A percentile compares a stretch with the other conserved stretches of the same genome.
These are phyloP conservation scores for Exophiala dermatitidis DNA, from an alignment of 2,329 filamentous ascomycete species.

Conservation along the genomic window DNA sequence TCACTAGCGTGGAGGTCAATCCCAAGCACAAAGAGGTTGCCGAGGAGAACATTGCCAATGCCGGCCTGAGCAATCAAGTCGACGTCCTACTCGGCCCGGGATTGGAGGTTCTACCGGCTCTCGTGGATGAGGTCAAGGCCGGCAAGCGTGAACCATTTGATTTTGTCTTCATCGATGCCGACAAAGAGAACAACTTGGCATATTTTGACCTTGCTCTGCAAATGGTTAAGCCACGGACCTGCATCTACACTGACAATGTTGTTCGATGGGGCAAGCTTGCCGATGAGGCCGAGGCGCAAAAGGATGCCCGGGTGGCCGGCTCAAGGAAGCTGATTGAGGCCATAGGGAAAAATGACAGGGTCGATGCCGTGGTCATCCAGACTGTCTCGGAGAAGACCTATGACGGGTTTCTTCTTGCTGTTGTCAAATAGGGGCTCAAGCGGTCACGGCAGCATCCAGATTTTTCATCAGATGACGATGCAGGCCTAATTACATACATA, in stretches of 20 bases:
- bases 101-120: constrained; percentile 37
- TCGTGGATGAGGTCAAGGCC: constrained; percentile 37
- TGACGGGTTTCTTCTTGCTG: constrained; percentile 41
- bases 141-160: constrained; percentile 41
- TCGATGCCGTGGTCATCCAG: constrained; percentile 41
- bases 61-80: constrained; percentile 38
- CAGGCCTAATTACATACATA: neutral
- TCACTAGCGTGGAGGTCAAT: constrained; percentile 49
- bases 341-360: constrained; percentile 37
- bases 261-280: constrained; percentile 36
- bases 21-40: constrained; percentile 43
- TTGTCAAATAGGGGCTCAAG: constrained; percentile 29
- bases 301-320: constrained; percentile 25
- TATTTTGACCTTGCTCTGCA: constrained; percentile 44
- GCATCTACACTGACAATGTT: constrained; percentile 48
- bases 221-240: constrained; percentile 37
- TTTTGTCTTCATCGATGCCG: constrained; percentile 50
- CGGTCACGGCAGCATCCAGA: too few species aligned
- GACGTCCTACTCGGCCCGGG: constrained; percentile 43
- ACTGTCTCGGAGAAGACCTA: constrained; percentile 44
- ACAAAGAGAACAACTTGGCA: constrained; percentile 44
- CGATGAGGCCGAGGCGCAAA: constrained; percentile 21
- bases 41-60: constrained; percentile 38
- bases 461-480: too few species aligned
- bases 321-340: constrained; percentile 37